phyloP scores from a whole-genome alignment of 305 asterid species.

The Solanum hybrid region DNA sequence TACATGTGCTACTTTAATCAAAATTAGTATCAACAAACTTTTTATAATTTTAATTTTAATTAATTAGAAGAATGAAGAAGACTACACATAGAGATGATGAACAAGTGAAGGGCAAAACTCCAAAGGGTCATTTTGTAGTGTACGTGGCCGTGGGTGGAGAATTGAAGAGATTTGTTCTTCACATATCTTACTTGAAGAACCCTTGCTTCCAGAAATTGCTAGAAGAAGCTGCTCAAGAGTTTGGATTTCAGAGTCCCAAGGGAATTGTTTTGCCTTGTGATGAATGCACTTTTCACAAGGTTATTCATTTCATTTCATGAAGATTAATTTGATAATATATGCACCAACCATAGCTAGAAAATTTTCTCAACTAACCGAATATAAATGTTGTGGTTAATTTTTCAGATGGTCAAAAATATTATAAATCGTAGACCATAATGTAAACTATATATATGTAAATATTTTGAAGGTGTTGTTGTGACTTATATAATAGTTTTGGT shows the following conservation, averaged over 20 bases:
- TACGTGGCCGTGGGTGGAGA: conserved; percentile 31
- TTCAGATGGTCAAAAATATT: background rate
- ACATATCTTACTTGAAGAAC: conserved; percentile 34
- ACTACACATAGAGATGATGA: conserved; percentile 9
- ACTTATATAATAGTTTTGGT: background rate
- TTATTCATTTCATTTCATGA: background rate
- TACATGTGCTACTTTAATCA: background rate
- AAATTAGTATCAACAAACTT: background rate
- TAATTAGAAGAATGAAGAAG: background rate
- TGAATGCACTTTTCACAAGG: background rate
- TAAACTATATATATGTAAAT: background rate
- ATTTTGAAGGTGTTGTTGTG: background rate
- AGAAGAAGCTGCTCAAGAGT: conserved; percentile 37
- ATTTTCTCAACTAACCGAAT: background rate
- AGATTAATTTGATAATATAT: background rate
- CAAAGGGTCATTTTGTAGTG: conserved; percentile 52
- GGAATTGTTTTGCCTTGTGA: conserved; percentile 45
- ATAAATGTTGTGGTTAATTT: background rate
- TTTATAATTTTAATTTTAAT: too few species aligned
- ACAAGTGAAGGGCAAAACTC: conserved; percentile 14
- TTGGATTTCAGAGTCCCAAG: conserved; percentile 26
- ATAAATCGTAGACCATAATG: background rate
- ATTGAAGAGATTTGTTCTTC: conserved; percentile 31
- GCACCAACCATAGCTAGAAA: background rate
- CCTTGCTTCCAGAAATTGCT: conserved; percentile 30